Percentiles rank a stretch among this genome's conserved stretches.
These are phyloP conservation scores for Bipolaris bicolor DNA, from an alignment of 2,329 filamentous ascomycete species.

Conservation along the genomic window DNA sequence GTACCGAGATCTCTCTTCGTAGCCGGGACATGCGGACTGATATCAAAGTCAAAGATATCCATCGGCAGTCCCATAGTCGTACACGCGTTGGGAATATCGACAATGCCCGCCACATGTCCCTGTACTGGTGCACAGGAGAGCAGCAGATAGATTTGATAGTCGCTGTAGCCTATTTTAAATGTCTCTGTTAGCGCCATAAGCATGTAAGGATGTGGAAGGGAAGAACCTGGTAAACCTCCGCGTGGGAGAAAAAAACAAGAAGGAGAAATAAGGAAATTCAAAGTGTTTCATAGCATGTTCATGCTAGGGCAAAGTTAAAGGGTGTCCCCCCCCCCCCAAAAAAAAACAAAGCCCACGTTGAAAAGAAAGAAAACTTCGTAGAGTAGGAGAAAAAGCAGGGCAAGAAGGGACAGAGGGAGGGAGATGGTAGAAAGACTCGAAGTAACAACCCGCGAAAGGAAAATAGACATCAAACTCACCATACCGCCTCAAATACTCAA, in stretches of 20 bases:
- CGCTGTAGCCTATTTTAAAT: constrained; percentile 56
- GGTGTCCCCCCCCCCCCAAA: too few relatives aligned
- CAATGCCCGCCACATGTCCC: constrained; percentile 86
- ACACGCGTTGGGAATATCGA: constrained; percentile 88
- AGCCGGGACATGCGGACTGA: constrained; percentile 68
- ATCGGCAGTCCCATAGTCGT: constrained; percentile 87
- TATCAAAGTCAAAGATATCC: constrained; percentile 96
- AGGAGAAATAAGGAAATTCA: too few relatives aligned
- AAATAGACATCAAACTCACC: constrained; percentile 51
- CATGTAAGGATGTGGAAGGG: background rate
- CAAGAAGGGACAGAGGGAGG: too few relatives aligned
- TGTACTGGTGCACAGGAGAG: constrained; percentile 86
- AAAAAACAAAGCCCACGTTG: too few relatives aligned
- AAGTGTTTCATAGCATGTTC: too few relatives aligned
- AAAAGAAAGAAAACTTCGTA: background rate
- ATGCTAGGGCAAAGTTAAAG: too few relatives aligned
- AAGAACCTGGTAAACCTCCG: background rate
- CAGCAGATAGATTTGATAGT: constrained; percentile 85
- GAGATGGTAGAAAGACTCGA: too few relatives aligned
- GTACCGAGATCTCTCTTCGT: constrained; percentile 70
- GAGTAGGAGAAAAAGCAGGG: background rate
- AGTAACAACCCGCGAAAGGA: too few relatives aligned
- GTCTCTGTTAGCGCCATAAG: too few relatives aligned
- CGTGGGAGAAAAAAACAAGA: background rate
- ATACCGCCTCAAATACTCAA: constrained; percentile 79